Base-by-base conservation (phyloP, 345 rosid genomes). In the Brassica napus region DNA sequence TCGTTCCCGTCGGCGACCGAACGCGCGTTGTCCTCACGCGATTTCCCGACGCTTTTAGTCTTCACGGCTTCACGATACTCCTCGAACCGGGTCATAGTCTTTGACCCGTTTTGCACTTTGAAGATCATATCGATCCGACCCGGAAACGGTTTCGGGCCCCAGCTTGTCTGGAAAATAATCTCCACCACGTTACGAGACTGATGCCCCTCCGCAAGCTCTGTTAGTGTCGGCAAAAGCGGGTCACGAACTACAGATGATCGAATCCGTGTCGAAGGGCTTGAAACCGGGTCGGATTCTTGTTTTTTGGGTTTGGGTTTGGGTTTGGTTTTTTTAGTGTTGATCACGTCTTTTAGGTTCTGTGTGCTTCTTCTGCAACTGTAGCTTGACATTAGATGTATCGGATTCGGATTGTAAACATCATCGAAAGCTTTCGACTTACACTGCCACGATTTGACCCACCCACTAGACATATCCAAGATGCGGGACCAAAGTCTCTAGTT, bases 1-100 rank as follows among this genome's bases (percentile, higher is more conserved):
- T 95, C 99, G 78, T 95, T 95, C 24, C 99, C 99, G 39, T 95
- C 99, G 3, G 99, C 98, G 1, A 85, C 82, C 74, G 96, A 92
- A 83, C 99, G 82, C 9, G 91, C 94, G 61, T 88, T 88, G 77
- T 89, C 97, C 77, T 89, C 95, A 85, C 87, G 79, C 49, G 88
- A 60, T 32, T 75, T 78, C 35, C 85, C 84, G 8, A 79, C 86
- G 55, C 92, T 87, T 1, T 88, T 86, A 4, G 80, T 72, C 80
- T 91, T 89, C 1, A 95, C 99, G 7, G 63, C 60, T 69, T 90
- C 96, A 0, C 99, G 88, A 73, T 95, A 95, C 84, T 92, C 98
- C 86, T 95, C 99, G 84, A 92, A 95, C 72, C 98, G 88, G 75
- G 89, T 54, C 55, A 82, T 82, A 16, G 90, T 88, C 60, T 85